These are phyloP conservation scores for Pezicula rhizophila DNA, from an alignment of 2,329 filamentous ascomycete species.

Conservation along the genomic window DNA sequence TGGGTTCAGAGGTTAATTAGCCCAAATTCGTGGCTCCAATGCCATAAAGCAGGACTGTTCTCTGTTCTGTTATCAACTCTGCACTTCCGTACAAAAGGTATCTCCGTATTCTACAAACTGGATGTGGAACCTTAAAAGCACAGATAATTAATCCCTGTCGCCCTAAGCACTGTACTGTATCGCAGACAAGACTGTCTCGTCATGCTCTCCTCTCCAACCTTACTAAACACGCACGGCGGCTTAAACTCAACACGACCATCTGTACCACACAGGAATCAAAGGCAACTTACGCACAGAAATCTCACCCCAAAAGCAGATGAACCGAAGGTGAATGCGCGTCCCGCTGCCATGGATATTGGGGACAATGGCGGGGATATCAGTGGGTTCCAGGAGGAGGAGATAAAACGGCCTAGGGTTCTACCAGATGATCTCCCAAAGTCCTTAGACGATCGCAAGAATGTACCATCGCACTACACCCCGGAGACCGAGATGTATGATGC, in stretches of 20 bases:
- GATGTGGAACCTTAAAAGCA: neutral
- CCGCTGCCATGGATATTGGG: slow-evolving; percentile 52
- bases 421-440: slow-evolving; percentile 86
- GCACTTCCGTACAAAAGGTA: neutral
- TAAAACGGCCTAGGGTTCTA: slow-evolving; percentile 44
- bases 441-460: slow-evolving; percentile 75
- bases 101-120: neutral
- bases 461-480: slow-evolving; percentile 53
- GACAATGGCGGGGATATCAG: slow-evolving; percentile 39
- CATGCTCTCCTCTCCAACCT: neutral
- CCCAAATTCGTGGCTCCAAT: too few species aligned
- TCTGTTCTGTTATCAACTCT: too few species aligned
- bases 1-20: too few species aligned
- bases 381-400: slow-evolving; percentile 52
- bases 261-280: neutral
- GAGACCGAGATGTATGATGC: slow-evolving; percentile 99
- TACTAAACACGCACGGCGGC: neutral
- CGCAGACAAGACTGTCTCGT: neutral
- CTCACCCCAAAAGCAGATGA: slow-evolving; percentile 13
- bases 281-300: slow-evolving; percentile 8
- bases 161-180: neutral
- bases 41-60: too few species aligned
- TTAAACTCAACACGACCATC: slow-evolving; percentile 3
- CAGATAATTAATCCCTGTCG: neutral
- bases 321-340: slow-evolving; percentile 20